These are phyloP conservation scores for Isatis lusitanica DNA, from an alignment of 441 rosid genomes.

Conservation along the genomic window DNA sequence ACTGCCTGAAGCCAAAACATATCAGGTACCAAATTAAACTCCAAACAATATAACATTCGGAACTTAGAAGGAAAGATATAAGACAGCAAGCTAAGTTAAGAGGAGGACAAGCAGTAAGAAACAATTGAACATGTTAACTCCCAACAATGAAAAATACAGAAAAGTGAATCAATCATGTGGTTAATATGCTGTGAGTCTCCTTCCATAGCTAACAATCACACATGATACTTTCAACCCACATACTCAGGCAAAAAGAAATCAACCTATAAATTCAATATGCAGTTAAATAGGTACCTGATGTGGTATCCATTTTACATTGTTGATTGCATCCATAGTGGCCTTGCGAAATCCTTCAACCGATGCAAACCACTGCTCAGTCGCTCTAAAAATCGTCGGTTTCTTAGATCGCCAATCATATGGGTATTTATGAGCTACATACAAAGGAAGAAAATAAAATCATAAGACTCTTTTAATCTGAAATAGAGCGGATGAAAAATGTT, in stretches of 20 bases:
- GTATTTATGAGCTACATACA: conserved; percentile 79
- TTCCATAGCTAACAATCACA: background rate
- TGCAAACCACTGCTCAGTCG: conserved; percentile 99
- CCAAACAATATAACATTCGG: conserved; percentile 11
- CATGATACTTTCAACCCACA: background rate
- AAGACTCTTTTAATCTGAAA: conserved; percentile 11
- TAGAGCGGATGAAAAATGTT: background rate
- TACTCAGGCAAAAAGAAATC: background rate
- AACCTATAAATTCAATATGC: conserved; percentile 12
- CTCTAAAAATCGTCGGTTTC: conserved; percentile 95
- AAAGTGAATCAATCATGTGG: conserved; percentile 1
- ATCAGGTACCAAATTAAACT: conserved; percentile 29
- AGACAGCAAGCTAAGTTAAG: conserved; percentile 6
- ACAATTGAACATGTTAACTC: background rate
- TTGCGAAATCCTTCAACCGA: conserved; percentile 90
- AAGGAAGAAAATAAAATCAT: conserved; percentile 24
- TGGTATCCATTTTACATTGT: conserved; percentile 85
- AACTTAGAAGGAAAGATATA: conserved; percentile 7
- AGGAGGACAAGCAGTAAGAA: background rate
- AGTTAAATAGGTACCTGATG: conserved; percentile 66
- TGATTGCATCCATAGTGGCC: conserved; percentile 86
- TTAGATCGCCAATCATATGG: conserved; percentile 99
- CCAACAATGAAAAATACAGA: background rate
- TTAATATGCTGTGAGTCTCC: background rate
- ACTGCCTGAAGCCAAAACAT: conserved; percentile 56